Conservation (phyloP, 371 early-diverging fungal genomes). For the Lichtheimia corymbifera region DNA sequence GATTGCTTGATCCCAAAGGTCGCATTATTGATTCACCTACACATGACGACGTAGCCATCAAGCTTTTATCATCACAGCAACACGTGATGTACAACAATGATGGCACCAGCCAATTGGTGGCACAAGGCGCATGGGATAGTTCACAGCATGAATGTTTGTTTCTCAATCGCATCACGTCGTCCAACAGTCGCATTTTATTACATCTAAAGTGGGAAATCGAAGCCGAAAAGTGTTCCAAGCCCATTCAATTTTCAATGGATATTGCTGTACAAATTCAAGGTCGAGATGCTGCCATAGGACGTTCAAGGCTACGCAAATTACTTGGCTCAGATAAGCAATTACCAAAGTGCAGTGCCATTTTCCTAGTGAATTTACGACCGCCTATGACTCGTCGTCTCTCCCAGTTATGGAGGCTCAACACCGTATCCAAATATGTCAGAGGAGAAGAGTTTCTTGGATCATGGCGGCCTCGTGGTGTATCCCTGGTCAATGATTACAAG, state of each 20-base stretch:
- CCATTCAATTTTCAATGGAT: slow-evolving; percentile 64
- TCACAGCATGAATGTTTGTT: slow-evolving; percentile 74
- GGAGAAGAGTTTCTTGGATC: slow-evolving; percentile 80
- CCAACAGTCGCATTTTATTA: slow-evolving; percentile 61
- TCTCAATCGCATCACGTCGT: slow-evolving; percentile 72
- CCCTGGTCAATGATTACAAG: slow-evolving; percentile 64
- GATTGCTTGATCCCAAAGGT: slow-evolving; percentile 69
- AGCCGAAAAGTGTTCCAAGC: slow-evolving; percentile 57
- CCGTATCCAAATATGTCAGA: slow-evolving; percentile 78
- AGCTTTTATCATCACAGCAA: slow-evolving; percentile 27
- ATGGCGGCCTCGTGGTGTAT: slow-evolving; percentile 80
- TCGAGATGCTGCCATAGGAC: slow-evolving; percentile 39
- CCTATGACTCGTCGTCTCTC: slow-evolving; percentile 53
- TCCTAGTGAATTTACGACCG: slow-evolving; percentile 58
- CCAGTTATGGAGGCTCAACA: slow-evolving; percentile 74
- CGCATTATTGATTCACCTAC: slow-evolving; percentile 50
- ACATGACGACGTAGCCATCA: slow-evolving; percentile 32
- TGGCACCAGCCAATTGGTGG: slow-evolving; percentile 52
- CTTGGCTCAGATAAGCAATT: slow-evolving; percentile 28
- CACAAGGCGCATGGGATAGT: slow-evolving; percentile 81
- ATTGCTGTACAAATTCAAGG: slow-evolving; percentile 61
- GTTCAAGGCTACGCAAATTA: slow-evolving; percentile 44
- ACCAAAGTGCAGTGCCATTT: slow-evolving; percentile 50
- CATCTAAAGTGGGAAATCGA: slow-evolving; percentile 61
- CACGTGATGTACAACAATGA: slow-evolving; percentile 49